Evolutionary conservation across 2,329 filamentous ascomycete genomes (phyloP), one percentile per base, ranked within the genome.

Genomic region (Septoria petroselini): DNA sequence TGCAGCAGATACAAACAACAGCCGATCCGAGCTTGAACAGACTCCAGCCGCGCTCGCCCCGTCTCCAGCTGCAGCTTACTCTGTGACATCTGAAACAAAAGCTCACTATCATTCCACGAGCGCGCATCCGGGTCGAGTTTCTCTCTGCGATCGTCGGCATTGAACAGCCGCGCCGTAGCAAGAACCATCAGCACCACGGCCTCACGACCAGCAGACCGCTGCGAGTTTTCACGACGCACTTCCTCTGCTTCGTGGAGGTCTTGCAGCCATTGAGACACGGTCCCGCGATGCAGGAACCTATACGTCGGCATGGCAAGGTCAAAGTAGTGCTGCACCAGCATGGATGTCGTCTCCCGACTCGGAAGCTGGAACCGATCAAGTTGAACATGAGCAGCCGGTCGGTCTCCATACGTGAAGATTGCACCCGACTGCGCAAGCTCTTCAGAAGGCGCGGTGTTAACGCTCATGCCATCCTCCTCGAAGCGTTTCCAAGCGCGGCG

Each of bases 141-240:
- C 42, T 25, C 38, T 40, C 23, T 44, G 27, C 33, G 27, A 41
- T 11, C 71, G 25, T 59, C 58, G 8, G 53, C 52, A 25, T 61
- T 55, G 43, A 66, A 62, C 2, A 66, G 25, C 2, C 52, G 44
- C 17, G 64, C 76, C 15, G 79, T 76, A 0, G 78, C 78, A 54
- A 82, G 74, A 1, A 79, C 72, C 60, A 79, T 73, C 29, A 80
- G 71, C 1, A 81, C 62, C 15, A 78, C 58, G 0, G 76, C 76
- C 1, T 71, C 67, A 43, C 70, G 71, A 3, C 70, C 69, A 6
- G 69, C 68, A 2, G 71, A 68, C 27, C 72, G 71, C 9, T 73
- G 61, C 53, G 42, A 68, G 65, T 33, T 60, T 59, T 69, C 39
- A 9, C 25, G 27, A 12, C 38, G 18, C 15, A 62, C 9, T 71